Percentiles rank a stretch among this genome's conserved stretches.
Conservation (phyloP, 148 eudicot genomes). For the Mesembryanthemum crystallinum region DNA sequence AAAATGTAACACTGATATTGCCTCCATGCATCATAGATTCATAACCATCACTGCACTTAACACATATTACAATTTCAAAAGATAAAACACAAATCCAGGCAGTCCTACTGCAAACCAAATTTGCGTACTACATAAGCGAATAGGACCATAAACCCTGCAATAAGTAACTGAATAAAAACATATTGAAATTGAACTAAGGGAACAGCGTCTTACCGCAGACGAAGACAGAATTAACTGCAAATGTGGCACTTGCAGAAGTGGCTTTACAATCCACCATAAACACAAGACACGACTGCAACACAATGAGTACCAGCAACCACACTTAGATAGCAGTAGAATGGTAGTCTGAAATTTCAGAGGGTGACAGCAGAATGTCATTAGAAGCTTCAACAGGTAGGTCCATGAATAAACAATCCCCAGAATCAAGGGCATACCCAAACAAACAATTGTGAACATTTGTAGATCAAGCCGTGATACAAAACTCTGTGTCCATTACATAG, state of each 20-base stretch:
- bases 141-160: background rate
- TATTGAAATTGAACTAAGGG: background rate
- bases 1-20: background rate
- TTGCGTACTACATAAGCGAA: background rate
- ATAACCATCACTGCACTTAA: background rate
- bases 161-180: background rate
- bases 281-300: slow-evolving; percentile 44
- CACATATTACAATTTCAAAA: background rate
- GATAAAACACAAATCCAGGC: background rate
- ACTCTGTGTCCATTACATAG: slow-evolving; percentile 20
- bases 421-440: slow-evolving; percentile 53
- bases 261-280: slow-evolving; percentile 63
- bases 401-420: background rate
- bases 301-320: slow-evolving; percentile 39
- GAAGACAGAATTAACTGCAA: slow-evolving; percentile 50
- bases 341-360: slow-evolving; percentile 32
- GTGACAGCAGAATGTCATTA: slow-evolving; percentile 3
- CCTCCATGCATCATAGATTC: background rate
- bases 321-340: slow-evolving; percentile 38
- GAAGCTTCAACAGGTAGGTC: background rate
- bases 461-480: slow-evolving; percentile 45
- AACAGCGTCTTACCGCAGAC: slow-evolving; percentile 33
- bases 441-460: slow-evolving; percentile 43
- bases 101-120: background rate
- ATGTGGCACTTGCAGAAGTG: slow-evolving; percentile 47